Percentiles rank a stretch among this genome's conserved stretches.
These are phyloP conservation scores for Venturia carpophila DNA, from an alignment of 2,329 filamentous ascomycete genomes.

Conservation along the genomic window DNA sequence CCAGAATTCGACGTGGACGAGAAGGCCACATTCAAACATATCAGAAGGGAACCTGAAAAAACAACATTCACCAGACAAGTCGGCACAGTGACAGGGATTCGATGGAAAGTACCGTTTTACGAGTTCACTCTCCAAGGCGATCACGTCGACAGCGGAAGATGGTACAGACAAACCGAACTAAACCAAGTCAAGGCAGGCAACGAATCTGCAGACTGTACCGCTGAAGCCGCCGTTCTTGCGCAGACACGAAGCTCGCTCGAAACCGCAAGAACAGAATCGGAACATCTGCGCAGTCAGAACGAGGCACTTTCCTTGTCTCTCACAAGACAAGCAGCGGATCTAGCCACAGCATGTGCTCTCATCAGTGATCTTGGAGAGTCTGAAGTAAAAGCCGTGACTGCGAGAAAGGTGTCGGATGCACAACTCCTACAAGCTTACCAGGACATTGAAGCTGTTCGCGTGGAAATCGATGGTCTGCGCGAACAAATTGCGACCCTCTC, in stretches of 20 bases:
- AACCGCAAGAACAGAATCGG: neutral
- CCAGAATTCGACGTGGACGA: neutral
- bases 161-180: slow-evolving; percentile 6
- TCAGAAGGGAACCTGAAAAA: neutral
- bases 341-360: neutral
- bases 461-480: neutral
- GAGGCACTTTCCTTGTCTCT: neutral
- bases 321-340: neutral
- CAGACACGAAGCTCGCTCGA: neutral
- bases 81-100: neutral
- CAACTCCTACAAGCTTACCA: neutral
- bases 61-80: neutral
- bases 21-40: neutral
- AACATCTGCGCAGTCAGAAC: neutral
- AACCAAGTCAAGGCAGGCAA: neutral
- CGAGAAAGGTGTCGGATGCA: neutral
- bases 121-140: neutral
- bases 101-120: neutral
- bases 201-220: neutral
- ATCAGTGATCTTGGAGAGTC: neutral
- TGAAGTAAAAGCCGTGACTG: neutral
- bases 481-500: neutral
- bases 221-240: neutral
- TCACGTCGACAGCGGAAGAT: neutral
- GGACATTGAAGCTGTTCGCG: neutral